Percentiles rank a stretch among this genome's conserved stretches.
These are phyloP conservation scores for Fusarium agapanthi DNA, from an alignment of 2,329 filamentous ascomycete species.

Conservation along the genomic window DNA sequence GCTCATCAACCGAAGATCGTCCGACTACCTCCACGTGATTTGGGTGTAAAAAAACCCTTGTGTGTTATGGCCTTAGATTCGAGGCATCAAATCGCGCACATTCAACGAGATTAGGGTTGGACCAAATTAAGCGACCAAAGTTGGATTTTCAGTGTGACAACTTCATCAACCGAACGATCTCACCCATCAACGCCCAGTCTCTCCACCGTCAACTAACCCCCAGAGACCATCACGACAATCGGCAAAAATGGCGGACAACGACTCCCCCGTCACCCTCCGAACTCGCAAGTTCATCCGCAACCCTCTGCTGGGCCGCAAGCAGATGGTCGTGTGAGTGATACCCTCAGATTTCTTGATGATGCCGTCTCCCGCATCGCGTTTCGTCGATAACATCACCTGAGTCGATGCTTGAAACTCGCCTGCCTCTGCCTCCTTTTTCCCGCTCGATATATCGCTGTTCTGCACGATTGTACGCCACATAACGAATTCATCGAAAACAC, in stretches of 20 bases:
- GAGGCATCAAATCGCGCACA: conserved; percentile 26
- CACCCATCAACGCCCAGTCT: conserved; percentile 44
- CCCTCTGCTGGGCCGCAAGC: conserved; percentile 97
- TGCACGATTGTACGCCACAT: conserved; percentile 9
- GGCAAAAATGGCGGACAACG: conserved; percentile 87
- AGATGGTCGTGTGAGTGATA: conserved; percentile 97
- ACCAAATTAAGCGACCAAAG: conserved; percentile 55
- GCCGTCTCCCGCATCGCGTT: conserved; percentile 3
- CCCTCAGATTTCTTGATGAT: conserved; percentile 28
- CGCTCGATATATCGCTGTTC: conserved; percentile 12
- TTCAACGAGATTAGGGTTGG: conserved; percentile 53
- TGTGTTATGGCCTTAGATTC: conserved; percentile 18
- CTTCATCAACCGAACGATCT: conserved; percentile 47
- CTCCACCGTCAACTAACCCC: conserved; percentile 44
- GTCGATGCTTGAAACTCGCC: conserved; percentile 17
- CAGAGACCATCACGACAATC: conserved; percentile 52
- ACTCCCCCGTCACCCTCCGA: conserved; percentile 82
- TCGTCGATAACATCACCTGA: conserved; percentile 17
- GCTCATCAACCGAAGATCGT: conserved; percentile 9
- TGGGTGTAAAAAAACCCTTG: conserved; percentile 5
- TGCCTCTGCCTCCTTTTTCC: not conserved
- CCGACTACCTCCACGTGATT: conserved; percentile 32
- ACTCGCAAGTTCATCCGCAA: conserved; percentile 99
- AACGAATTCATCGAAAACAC: conserved; percentile 12
- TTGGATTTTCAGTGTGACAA: conserved; percentile 50